A percentile compares a stretch with the other conserved stretches of the same genome.
phyloP scores from a whole-genome alignment of 2,329 filamentous ascomycete species.

The Aspergillus bombycis region DNA sequence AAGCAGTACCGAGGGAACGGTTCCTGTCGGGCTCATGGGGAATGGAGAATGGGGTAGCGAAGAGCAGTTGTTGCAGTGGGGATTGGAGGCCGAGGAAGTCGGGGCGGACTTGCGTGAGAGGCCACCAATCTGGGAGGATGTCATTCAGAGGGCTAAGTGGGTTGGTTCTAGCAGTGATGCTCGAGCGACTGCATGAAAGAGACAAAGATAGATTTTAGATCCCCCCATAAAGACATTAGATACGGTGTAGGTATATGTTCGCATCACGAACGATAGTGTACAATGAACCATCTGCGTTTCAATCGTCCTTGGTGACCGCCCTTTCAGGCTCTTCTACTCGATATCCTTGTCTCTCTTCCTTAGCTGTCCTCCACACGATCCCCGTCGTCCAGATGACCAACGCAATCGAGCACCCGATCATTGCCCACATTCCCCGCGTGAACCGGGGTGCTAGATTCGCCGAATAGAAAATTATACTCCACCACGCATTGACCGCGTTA shows the following conservation, averaged over 20 bases:
- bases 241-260: not conserved
- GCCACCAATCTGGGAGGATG: constrained; percentile 52
- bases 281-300: not conserved
- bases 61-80: constrained; percentile 54
- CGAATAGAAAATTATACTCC: constrained; percentile 72
- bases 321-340: not conserved
- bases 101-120: constrained; percentile 36
- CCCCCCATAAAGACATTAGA: not conserved
- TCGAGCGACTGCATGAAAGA: not conserved
- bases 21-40: constrained; percentile 60
- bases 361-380: constrained; percentile 18
- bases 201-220: not conserved
- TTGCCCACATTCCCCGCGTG: constrained; percentile 50
- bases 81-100: constrained; percentile 50
- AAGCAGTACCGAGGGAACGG: constrained; percentile 35
- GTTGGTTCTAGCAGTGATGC: not conserved
- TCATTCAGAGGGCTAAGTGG: constrained; percentile 32
- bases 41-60: constrained; percentile 60
- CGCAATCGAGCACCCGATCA: constrained; percentile 26
- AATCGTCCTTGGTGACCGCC: not conserved
- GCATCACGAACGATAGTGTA: not conserved
- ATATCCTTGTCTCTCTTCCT: constrained; percentile 14
- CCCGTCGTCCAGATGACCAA: constrained; percentile 21
- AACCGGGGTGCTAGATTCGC: constrained; percentile 69
- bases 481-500: constrained; percentile 73